Percentiles rank a stretch among this genome's conserved stretches.
Conservation (phyloP, 1,284 basidiomycete genomes). For the Trametes polyzona region DNA sequence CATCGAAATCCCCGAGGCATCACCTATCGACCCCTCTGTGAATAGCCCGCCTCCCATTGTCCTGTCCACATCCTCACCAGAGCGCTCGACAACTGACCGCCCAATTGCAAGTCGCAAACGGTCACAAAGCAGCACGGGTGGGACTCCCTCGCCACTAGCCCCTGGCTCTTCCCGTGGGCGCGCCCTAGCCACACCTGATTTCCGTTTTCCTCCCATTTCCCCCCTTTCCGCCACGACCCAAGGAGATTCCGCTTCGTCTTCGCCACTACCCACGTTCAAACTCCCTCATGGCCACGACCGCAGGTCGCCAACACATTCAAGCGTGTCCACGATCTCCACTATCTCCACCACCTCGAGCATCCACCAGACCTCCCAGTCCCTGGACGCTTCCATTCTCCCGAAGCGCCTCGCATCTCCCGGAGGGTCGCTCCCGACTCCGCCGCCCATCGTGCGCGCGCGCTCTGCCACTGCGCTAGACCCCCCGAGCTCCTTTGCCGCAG, state of each 20-base stretch:
- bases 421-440: constrained; percentile 38
- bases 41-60: constrained; percentile 30
- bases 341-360: constrained; percentile 34
- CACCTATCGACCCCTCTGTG: constrained; percentile 9
- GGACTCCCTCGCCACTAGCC: constrained; percentile 27
- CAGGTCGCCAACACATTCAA: constrained; percentile 41
- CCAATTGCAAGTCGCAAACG: constrained; percentile 42
- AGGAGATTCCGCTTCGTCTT: not conserved
- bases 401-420: constrained; percentile 39
- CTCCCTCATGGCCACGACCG: constrained; percentile 30
- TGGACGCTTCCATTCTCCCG: constrained; percentile 49
- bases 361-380: constrained; percentile 56
- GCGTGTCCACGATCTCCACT: constrained; percentile 37
- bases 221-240: constrained; percentile 11
- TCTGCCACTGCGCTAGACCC: constrained; percentile 54
- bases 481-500: constrained; percentile 18
- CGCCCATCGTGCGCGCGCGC: constrained; percentile 49
- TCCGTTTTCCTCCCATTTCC: constrained; percentile 44
- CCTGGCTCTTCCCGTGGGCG: constrained; percentile 34
- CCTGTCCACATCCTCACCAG: constrained; percentile 33
- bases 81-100: constrained; percentile 22
- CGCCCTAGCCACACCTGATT: constrained; percentile 47
- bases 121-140: constrained; percentile 48
- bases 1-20: constrained; percentile 42
- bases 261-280: constrained; percentile 27